Conservation (phyloP, 352 stramenopile species). For the Thraustochytrium aureum region DNA sequence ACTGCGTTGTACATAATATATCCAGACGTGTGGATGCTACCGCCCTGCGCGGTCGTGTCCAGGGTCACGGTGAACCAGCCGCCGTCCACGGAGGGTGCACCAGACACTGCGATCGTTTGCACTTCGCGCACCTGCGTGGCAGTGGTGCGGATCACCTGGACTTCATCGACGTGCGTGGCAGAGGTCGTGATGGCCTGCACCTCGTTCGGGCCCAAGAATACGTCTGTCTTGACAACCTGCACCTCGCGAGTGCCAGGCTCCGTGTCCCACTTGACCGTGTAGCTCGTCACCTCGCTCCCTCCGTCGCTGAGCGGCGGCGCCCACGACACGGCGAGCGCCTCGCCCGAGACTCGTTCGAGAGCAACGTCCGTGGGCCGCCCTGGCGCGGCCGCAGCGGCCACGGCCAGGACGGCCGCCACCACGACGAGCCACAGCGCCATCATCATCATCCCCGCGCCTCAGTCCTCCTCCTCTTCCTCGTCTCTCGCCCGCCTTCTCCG, state of each 20-base stretch:
- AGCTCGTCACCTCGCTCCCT: constrained; percentile 61
- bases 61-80: constrained; percentile 75
- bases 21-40: constrained; percentile 69
- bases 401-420: no score
- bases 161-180: constrained; percentile 67
- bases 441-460: no score
- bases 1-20: constrained; percentile 72
- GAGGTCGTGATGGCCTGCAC: constrained; percentile 72
- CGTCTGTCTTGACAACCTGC: constrained; percentile 69
- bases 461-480: no score
- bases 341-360: neutral
- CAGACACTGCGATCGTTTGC: constrained; percentile 71
- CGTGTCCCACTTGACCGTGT: constrained; percentile 85
- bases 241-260: constrained; percentile 72
- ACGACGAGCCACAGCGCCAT: neutral
- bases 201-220: constrained; percentile 71
- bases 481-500: no score
- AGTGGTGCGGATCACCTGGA: constrained; percentile 70
- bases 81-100: constrained; percentile 67
- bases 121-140: constrained; percentile 64
- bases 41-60: constrained; percentile 68
- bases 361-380: constrained; percentile 1
- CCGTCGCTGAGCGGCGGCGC: constrained; percentile 63
- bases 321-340: constrained; percentile 61
- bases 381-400: neutral